Evolutionary conservation across 2,329 filamentous ascomycete genomes (phyloP), one percentile per base, ranked within the genome.

Genomic region (Cladophialophora psammophila): DNA sequence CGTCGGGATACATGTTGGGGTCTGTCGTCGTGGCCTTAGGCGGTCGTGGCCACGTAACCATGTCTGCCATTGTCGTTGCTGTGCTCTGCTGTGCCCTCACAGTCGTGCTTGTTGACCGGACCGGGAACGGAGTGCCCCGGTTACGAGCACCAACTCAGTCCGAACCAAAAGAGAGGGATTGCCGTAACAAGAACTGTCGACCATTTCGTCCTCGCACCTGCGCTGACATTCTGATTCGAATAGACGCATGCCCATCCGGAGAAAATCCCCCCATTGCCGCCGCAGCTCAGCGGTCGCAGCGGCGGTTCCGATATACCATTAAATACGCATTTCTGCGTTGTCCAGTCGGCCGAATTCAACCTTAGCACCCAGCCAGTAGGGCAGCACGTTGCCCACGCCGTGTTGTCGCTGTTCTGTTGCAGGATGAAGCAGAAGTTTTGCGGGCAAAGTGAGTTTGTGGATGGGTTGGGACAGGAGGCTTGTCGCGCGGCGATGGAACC

Each of bases 221-320:
- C 32, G 42, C 53, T 66, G 53, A 59, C 59, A 36, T 35, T 57
- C 58, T 60, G 53, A 45, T 63, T 62, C 31, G 63, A 56, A 56
- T 70, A 70, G 35, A 70, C 68, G 60, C 68, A 70, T 36, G 68
- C 66, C 68, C 68, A 70, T 38, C 66, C 66, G 2, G 68, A 70
- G 6, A 55, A 52, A 8, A 60, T 60, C 31, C 65, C 68, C 26
- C 60, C 63, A 36, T 20, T 63, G 13, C 53, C 64, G 8, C 68
- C 68, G 38, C 68, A 70, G 18, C 64, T 52, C n/a, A 66, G 12
- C 12, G 68, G 68, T 50, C 59, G 59, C 45, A 66, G 13, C 18
- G 68, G 68, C 8, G 68, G 52, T 36, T 66, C 60, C 9, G 63
- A 66, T 4, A 45, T 42, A 3, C 53, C 64, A 48, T 62, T 42